phyloP scores from a whole-genome alignment of 148 eudicot genomes.

The Rhododendron henanense region DNA sequence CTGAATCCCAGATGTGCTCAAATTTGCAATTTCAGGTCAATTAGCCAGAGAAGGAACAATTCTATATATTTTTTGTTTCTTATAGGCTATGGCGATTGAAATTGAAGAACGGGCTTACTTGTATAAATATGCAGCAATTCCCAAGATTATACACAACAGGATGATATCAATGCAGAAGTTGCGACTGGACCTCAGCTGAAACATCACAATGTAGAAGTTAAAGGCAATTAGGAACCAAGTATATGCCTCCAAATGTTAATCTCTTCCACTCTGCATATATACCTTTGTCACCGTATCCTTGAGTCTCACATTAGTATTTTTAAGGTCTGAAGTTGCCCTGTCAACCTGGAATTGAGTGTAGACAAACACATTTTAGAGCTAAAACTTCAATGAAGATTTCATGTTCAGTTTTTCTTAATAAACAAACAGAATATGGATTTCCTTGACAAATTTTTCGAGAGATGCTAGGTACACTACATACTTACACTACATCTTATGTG shows the following conservation, averaged over 20 bases:
- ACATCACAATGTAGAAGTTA: neutral
- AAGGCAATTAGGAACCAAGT: neutral
- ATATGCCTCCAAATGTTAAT: neutral
- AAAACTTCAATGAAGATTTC: neutral
- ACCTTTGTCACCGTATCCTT: constrained; percentile 57
- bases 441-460: neutral
- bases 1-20: neutral
- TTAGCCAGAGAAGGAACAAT: neutral
- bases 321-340: constrained; percentile 46
- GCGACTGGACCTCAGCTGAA: constrained; percentile 67
- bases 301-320: constrained; percentile 53
- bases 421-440: neutral
- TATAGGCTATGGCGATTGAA: neutral
- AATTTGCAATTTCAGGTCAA: neutral
- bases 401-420: neutral
- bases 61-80: neutral
- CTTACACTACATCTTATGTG: too few relatives aligned
- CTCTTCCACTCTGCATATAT: neutral
- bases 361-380: neutral
- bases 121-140: constrained; percentile 64
- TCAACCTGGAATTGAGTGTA: constrained; percentile 29
- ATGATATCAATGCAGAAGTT: constrained; percentile 65
- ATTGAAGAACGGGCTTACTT: constrained; percentile 32
- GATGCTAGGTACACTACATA: too few relatives aligned
- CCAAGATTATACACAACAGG: constrained; percentile 49